Base-by-base conservation (phyloP, 192 early-diverging fungal genomes). In the Endogone sp. region DNA sequence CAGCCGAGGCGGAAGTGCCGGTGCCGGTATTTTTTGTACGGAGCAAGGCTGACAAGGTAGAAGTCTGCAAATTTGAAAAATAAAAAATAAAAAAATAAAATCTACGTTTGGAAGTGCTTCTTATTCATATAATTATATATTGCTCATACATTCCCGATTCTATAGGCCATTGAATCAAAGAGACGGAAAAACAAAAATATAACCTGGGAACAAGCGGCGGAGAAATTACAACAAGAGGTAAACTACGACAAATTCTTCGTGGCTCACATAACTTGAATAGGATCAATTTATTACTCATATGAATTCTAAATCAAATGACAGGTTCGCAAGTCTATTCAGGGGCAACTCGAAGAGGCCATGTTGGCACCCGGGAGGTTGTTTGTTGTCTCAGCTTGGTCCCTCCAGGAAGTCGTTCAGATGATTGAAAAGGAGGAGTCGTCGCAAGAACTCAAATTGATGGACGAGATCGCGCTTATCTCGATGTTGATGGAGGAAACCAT, bases 371-470 rank as follows among this genome's bases (percentile, higher is more conserved):
- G 54, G 25, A 57, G 61, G 1, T 44, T 78, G 21, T 78, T 78
- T 59, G 60, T 71, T 37, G 13, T 78, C 22, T 78, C 76, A 3
- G 72, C 76, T 13, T 74, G 72, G 72, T 74, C 63, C 54, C 32
- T 78, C n/a, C 71, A 73, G 57, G 69, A 74, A 63, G 64, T 78
- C 25, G 69, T 78, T 3, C 62, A 32, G 3, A 56, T 78, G 4
- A 74, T 49, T 21, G 66, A 73, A n/a, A 24, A 62, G 62, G 13
- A 55, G 70, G 4, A 49, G 37, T 16, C 37, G 16, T 49, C 37
- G 37, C 0, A 0, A 16, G 0, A 6, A 16, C 37, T 49, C 37
- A 49, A 49, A 1, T 1, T 49, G 37, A 49, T 49, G 37, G 37
- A 49, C 37, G 37, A 49, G 16, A 49, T 49, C 37, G 0, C 37